A percentile compares a stretch with the other conserved stretches of the same genome.
phyloP scores from a whole-genome alignment of 1,284 basidiomycete genomes.

The Apiotrichum sp. region DNA sequence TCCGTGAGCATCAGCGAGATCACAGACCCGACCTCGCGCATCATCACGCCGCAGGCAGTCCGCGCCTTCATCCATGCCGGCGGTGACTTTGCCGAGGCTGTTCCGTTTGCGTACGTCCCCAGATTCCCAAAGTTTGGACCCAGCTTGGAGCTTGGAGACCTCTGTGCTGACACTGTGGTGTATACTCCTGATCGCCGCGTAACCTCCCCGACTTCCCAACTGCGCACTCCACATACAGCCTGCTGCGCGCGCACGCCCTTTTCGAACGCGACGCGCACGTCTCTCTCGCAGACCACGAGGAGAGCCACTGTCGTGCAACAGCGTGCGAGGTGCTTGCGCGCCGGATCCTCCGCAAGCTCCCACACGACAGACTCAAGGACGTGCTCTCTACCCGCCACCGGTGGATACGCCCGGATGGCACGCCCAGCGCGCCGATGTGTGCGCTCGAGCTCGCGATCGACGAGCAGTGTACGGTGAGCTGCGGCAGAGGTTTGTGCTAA shows the following conservation, averaged over 20 bases:
- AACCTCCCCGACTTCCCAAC: not conserved
- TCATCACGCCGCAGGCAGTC: slow-evolving; percentile 47
- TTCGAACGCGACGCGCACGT: slow-evolving; percentile 55
- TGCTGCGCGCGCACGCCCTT: slow-evolving; percentile 66
- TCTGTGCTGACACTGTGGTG: too few species aligned
- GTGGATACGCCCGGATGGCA: slow-evolving; percentile 66
- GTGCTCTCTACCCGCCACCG: slow-evolving; percentile 69
- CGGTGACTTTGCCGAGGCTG: slow-evolving; percentile 64
- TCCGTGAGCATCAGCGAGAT: slow-evolving; percentile 49
- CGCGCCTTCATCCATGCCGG: slow-evolving; percentile 47
- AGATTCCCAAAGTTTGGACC: too few species aligned
- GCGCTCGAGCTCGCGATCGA: slow-evolving; percentile 77
- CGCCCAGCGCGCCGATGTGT: slow-evolving; percentile 63
- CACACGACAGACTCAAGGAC: slow-evolving; percentile 58
- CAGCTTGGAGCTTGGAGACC: too few species aligned
- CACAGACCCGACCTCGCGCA: slow-evolving; percentile 41
- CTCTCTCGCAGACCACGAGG: slow-evolving; percentile 66
- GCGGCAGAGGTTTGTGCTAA: not conserved
- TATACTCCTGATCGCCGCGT: too few species aligned
- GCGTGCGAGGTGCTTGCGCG: slow-evolving; percentile 84
- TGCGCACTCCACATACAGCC: slow-evolving; percentile 44
- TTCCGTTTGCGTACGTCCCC: slow-evolving; percentile 43
- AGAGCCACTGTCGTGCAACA: slow-evolving; percentile 71
- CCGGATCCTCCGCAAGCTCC: slow-evolving; percentile 63
- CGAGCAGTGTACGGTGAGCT: slow-evolving; percentile 50